Percentiles rank a stretch among this genome's conserved stretches.
These are phyloP conservation scores for Pestalotiopsis sp. DNA, from an alignment of 2,329 filamentous ascomycete species.

Conservation along the genomic window DNA sequence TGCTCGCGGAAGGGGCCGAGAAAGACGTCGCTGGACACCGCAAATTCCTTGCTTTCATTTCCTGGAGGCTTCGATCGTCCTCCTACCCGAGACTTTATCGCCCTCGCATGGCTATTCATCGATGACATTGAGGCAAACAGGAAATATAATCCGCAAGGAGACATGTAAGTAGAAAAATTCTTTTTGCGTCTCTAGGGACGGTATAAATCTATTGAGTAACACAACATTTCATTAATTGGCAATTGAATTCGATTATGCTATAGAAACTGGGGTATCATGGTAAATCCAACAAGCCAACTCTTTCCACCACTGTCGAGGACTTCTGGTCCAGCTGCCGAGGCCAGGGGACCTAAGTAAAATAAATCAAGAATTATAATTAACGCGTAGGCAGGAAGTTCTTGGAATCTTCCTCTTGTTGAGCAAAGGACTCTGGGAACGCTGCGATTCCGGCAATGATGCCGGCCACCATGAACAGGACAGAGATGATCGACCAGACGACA, in stretches of 20 bases:
- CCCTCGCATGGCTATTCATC: no score
- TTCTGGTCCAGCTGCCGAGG: not conserved
- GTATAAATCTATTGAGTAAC: no score
- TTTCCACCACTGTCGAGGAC: not conserved
- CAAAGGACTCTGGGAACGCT: conserved; percentile 72
- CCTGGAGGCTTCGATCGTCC: no score
- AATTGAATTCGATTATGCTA: not conserved
- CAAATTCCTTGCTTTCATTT: no score
- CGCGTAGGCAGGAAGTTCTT: conserved; percentile 62
- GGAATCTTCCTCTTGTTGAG: conserved; percentile 70
- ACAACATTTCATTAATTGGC: not conserved
- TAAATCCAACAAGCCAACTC: not conserved
- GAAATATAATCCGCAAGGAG: no score
- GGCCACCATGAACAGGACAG: conserved; percentile 69
- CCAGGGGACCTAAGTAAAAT: not conserved
- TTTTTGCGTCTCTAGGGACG: no score
- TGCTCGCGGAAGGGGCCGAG: no score
- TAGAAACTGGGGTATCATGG: not conserved
- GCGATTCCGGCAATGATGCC: conserved; percentile 78
- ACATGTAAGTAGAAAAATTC: no score
- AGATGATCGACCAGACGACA: conserved; percentile 76
- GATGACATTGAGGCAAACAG: no score
- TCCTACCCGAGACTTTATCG: no score
- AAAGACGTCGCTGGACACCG: no score
- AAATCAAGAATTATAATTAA: conserved; percentile 3